Percentiles rank a stretch among this genome's conserved stretches.
These are phyloP conservation scores for Hyphodiscus sp. DNA, from an alignment of 2,329 filamentous ascomycete genomes.

Conservation along the genomic window DNA sequence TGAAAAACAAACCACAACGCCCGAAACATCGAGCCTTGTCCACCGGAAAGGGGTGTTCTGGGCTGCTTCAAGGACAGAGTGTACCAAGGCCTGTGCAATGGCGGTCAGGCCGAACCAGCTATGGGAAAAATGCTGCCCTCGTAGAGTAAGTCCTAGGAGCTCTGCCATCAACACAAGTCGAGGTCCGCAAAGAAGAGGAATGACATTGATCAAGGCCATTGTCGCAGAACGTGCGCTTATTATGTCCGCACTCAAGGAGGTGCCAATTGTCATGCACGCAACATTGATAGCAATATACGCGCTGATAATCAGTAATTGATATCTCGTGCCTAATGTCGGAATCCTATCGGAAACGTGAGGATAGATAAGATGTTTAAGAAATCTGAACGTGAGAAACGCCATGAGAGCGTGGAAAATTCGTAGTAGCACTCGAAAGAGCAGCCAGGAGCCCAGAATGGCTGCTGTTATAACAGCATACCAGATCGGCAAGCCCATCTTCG, in stretches of 20 bases:
- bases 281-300: slow-evolving; percentile 5
- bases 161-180: slow-evolving; percentile 2
- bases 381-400: too few species aligned
- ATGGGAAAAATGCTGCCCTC: slow-evolving; percentile 2
- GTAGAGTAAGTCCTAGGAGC: slow-evolving; percentile 7
- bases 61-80: slow-evolving; percentile 4
- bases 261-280: slow-evolving; percentile 1
- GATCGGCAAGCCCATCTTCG: too few species aligned
- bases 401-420: too few species aligned
- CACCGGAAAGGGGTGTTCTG: neutral
- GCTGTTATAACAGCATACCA: too few species aligned
- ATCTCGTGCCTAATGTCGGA: too few species aligned
- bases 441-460: too few species aligned
- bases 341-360: too few species aligned
- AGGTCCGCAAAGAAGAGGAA: slow-evolving; percentile 9
- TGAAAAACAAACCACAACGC: slow-evolving; percentile 5
- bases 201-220: slow-evolving; percentile 12
- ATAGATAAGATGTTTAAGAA: too few species aligned
- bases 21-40: slow-evolving; percentile 1
- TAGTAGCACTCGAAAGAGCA: too few species aligned
- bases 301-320: neutral
- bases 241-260: slow-evolving; percentile 8
- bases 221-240: slow-evolving; percentile 6
- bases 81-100: slow-evolving; percentile 3
- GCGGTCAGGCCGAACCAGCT: slow-evolving; percentile 5